Percentiles rank a stretch among this genome's conserved stretches.
These are phyloP conservation scores for Fusarium chlamydosporum DNA, from an alignment of 2,329 filamentous ascomycete genomes.

Conservation along the genomic window DNA sequence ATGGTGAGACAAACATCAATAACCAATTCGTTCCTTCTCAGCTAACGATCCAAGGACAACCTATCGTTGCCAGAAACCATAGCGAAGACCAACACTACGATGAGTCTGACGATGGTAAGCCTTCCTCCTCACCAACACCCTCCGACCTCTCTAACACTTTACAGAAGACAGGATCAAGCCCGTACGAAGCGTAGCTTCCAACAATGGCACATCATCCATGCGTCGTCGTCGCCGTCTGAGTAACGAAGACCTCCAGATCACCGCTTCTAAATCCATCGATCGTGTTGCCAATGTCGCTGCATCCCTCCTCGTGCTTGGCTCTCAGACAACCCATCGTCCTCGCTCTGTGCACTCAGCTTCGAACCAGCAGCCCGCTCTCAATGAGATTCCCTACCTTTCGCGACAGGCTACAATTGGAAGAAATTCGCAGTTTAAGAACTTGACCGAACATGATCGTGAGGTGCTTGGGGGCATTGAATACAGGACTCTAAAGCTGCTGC, in stretches of 20 bases:
- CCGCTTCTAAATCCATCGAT: constrained; percentile 4
- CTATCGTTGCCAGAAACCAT: background rate
- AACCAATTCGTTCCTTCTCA: fast-evolving
- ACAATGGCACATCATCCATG: background rate
- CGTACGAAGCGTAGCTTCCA: fast-evolving
- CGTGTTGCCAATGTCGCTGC: constrained; percentile 8
- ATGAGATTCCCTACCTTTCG: constrained; percentile 10
- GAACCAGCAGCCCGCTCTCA: constrained; percentile 1
- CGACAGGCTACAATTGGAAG: constrained; percentile 18
- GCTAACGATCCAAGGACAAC: constrained; percentile 1
- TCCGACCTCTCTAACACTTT: fast-evolving
- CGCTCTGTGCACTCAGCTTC: background rate
- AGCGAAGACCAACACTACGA: background rate
- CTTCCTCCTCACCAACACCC: background rate
- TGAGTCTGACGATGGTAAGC: constrained; percentile 6
- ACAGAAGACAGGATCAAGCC: constrained; percentile 4
- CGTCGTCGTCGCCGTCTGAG: constrained; percentile 3
- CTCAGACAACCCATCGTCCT: background rate
- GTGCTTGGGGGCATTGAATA: constrained; percentile 66
- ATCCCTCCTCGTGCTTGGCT: constrained; percentile 5
- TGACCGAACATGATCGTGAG: constrained; percentile 58
- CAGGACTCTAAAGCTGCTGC: constrained; percentile 61
- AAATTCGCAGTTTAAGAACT: constrained; percentile 61
- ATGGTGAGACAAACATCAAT: background rate
- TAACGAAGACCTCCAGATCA: background rate